These are phyloP conservation scores for Syzygium aqueum DNA, from an alignment of 345 rosid species.

Conservation along the genomic window DNA sequence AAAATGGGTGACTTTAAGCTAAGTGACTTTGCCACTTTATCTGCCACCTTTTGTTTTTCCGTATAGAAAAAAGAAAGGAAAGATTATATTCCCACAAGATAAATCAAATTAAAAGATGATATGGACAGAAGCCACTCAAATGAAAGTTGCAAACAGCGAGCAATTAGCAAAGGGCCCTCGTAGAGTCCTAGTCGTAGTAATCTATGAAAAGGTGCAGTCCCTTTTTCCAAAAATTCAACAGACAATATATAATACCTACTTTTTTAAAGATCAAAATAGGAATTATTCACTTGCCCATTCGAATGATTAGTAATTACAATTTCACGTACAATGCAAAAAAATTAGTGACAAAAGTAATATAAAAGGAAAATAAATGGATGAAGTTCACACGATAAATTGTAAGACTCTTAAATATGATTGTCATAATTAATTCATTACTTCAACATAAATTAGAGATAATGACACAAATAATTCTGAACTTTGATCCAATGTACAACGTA, in stretches of 20 bases:
- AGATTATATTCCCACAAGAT: neutral
- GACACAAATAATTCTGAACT: too few species aligned
- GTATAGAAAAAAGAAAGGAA: neutral
- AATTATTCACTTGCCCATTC: neutral
- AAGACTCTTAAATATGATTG: neutral
- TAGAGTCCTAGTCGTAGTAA: neutral
- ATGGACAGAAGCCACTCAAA: neutral
- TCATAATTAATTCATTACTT: neutral
- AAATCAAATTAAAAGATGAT: neutral
- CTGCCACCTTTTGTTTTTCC: neutral
- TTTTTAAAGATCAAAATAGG: neutral
- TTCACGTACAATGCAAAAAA: neutral
- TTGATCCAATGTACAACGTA: too few species aligned
- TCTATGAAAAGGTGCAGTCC: neutral
- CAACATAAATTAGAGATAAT: neutral
- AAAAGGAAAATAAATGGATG: neutral
- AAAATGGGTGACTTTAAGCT: neutral
- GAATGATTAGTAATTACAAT: neutral
- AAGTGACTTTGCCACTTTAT: neutral
- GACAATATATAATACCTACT: neutral
- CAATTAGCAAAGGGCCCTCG: neutral
- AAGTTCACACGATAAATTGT: neutral
- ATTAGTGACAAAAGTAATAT: neutral
- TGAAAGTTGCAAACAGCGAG: neutral
- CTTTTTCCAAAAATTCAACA: neutral